Evolutionary conservation across 2,329 filamentous ascomycete genomes (phyloP).

Genomic region (Alternaria solani): DNA sequence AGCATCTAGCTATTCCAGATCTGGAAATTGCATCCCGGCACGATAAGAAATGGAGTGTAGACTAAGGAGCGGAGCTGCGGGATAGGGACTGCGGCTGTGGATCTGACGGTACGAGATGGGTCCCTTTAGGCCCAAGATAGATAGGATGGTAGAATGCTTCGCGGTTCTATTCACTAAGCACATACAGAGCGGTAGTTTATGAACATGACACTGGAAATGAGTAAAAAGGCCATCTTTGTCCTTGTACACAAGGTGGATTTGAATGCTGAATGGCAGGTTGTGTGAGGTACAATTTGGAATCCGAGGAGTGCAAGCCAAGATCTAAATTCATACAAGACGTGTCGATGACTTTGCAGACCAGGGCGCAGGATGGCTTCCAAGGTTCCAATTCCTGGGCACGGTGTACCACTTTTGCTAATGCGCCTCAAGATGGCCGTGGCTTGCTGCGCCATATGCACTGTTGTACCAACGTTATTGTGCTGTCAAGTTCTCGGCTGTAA

Average conservation of each 20-base stretch:
- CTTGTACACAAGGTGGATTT: not conserved
- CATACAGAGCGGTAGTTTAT: not conserved
- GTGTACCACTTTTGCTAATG: not conserved
- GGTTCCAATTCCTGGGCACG: not conserved
- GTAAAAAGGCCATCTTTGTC: not conserved
- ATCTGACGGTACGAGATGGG: not conserved
- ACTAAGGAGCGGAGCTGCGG: not conserved
- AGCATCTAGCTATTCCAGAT: not conserved
- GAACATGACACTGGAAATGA: not conserved
- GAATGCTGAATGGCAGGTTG: not conserved
- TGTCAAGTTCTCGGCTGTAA: not conserved
- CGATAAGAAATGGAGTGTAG: not conserved
- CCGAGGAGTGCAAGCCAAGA: not conserved
- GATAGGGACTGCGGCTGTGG: not conserved
- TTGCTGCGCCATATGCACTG: not conserved
- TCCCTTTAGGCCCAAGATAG: not conserved
- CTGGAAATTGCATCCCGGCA: not conserved
- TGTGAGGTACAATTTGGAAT: not conserved
- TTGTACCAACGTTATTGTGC: not conserved
- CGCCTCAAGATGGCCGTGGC: not conserved
- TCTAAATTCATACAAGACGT: not conserved
- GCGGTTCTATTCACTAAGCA: not conserved
- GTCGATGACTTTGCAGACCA: not conserved
- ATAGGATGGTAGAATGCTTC: not conserved
- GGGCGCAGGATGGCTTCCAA: not conserved